Conservation (phyloP, 2,329 filamentous ascomycete genomes). For the Aspergillus oerlinghausenensis region DNA sequence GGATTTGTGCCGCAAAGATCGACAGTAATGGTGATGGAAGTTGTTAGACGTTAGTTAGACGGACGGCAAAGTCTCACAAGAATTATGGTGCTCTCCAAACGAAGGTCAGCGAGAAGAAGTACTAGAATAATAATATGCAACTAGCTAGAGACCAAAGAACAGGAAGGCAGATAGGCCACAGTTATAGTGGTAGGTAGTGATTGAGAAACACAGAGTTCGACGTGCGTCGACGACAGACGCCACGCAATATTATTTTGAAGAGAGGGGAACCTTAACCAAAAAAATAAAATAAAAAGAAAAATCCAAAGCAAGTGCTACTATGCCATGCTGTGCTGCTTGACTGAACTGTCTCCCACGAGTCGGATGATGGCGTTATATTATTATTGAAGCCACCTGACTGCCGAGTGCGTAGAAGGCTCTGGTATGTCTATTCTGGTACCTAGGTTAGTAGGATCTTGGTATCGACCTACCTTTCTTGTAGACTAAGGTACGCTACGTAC, state of each 20-base stretch:
- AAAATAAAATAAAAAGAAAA: not conserved
- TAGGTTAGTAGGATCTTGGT: not conserved
- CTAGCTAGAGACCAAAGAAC: constrained; percentile 2
- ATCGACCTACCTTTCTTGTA: not conserved
- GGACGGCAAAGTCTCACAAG: not conserved
- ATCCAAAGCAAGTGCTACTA: constrained; percentile 9
- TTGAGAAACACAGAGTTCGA: constrained; percentile 4
- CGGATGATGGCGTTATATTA: constrained; percentile 6
- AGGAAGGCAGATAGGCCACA: constrained; percentile 7
- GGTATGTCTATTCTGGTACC: not conserved
- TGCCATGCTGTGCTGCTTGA: constrained; percentile 9
- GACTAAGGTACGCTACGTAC: not conserved
- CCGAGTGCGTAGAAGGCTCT: not conserved
- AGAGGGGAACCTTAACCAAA: constrained; percentile 6
- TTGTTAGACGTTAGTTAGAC: not conserved
- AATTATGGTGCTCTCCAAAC: not conserved
- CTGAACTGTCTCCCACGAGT: constrained; percentile 3
- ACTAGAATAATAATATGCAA: constrained; percentile 4
- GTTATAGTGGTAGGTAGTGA: not conserved
- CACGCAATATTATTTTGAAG: constrained; percentile 19
- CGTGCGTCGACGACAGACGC: constrained; percentile 21
- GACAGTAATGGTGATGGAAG: not conserved
- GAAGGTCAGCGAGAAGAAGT: not conserved
- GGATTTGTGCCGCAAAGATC: not conserved
- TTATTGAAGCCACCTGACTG: constrained; percentile 1